Evolutionary conservation across 148 eudicot genomes (phyloP).

Genomic region (Spergularia marina): DNA sequence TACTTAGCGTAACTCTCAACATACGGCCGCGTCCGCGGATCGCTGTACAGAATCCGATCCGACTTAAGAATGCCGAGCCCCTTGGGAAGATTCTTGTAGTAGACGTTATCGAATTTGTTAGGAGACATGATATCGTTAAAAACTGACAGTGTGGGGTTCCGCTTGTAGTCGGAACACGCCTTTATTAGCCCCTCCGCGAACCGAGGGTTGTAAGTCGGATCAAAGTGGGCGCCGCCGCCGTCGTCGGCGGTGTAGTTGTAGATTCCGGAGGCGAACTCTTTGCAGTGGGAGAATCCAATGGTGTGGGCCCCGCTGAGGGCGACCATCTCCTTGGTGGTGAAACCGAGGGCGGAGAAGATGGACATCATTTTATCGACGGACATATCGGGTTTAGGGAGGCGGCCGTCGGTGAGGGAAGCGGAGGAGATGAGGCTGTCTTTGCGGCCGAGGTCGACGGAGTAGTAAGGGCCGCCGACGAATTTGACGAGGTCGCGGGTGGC

Average conservation of each 20-base stretch:
- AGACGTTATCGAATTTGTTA: conserved; percentile 44
- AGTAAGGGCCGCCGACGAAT: conserved; percentile 51
- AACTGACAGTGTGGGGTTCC: conserved; percentile 38
- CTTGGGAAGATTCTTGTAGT: conserved; percentile 37
- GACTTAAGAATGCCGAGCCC: conserved; percentile 42
- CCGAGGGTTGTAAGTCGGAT: conserved; percentile 44
- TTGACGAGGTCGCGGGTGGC: conserved; percentile 47
- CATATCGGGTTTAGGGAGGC: conserved; percentile 35
- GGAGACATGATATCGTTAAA: conserved; percentile 51
- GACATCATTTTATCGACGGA: conserved; percentile 22
- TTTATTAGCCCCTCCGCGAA: conserved; percentile 31
- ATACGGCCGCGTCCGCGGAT: conserved; percentile 33
- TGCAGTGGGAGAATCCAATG: conserved; percentile 52
- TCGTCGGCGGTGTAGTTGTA: conserved; percentile 27
- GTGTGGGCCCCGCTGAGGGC: conserved; percentile 51
- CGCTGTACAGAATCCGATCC: conserved; percentile 34
- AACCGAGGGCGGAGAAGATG: conserved; percentile 22
- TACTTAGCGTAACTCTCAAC: conserved; percentile 47
- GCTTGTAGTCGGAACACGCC: conserved; percentile 32
- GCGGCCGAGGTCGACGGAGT: conserved; percentile 35
- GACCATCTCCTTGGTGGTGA: conserved; percentile 32
- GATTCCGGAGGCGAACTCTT: conserved; percentile 37
- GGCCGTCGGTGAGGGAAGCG: conserved; percentile 4
- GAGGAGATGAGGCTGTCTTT: conserved; percentile 33
- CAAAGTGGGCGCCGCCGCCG: neutral